Evolutionary conservation across 306 rosid genomes (phyloP), one percentile per base, ranked within the genome.

Genomic region (Begonia loranthoides): DNA sequence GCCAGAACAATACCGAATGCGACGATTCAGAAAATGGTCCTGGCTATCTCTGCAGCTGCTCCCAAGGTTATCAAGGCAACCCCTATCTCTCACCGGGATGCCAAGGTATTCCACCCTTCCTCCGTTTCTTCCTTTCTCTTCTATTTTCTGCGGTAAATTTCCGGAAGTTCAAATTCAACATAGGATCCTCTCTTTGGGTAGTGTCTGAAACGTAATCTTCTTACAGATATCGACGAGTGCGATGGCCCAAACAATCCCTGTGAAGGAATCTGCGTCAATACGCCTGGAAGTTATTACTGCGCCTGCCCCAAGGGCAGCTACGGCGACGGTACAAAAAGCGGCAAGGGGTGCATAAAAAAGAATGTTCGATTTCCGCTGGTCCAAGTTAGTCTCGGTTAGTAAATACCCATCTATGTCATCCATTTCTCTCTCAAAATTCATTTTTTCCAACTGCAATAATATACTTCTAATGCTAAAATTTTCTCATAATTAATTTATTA

Each of bases 301-400:
- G 15, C 61, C 4, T 57, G 61, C 12, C 61, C 61, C 10, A 9
- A 57, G 6, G 61, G 15, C 4, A 19, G 51, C 6, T 33, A 45
- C 0, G 61, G 61, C 9, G 61, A 57, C 12, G 61, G 61, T 10
- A 57, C 10, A 10, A 57, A 57, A 34, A 13, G 46, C 11, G 51
- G 61, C 61, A 57, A 57, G 61, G 61, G 61, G 6, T 57, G 61
- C 41, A 45, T 45, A 17, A 45, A 12, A 15, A 57, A 45, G 4
- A 57, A 36, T 13, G 46, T 17, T n/a, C 52, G 39, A 45, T 57
- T 57, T 14, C 61, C 61, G 0, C 51, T 57, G 16, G 22, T 57
- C 46, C 61, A 57, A 10, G 51, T 57, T 41, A 24, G 22, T 45
- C 24, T 57, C 9, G 61, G 59, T n/a, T n/a, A n/a, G n/a, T 55